Evolutionary conservation across 805 yeast species (phyloP), one percentile per base, ranked within the genome.

Genomic region (Saccharomycopsis fodiens): DNA sequence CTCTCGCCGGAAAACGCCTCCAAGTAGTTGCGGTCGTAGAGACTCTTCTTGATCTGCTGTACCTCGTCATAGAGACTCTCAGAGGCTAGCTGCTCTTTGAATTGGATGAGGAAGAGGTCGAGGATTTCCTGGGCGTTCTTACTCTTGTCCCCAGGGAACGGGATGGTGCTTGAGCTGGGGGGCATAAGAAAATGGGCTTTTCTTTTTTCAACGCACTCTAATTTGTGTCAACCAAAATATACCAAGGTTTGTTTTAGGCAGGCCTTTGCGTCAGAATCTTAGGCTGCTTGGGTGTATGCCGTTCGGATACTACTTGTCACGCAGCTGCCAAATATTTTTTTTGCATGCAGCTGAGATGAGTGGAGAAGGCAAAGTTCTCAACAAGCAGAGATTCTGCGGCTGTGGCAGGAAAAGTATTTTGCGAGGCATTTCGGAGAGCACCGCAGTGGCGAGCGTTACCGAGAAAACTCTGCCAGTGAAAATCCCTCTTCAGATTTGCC

Each of bases 1-100:
- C 82, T 79, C 39, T 67, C 71, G 42, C 73, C 79, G 42, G 66
- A 63, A 59, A 88, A 87, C 1, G 96, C 96, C 8, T 67, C 64
- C 3, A 70, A 46, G 58, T 85, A 87, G 50, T 86, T 79, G 54
- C 96, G 65, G 42, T 85, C 74, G 59, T 66, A 87, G 16, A 87
- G 65, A 47, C 77, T 75, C 1, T 78, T 70, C 56, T 87, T 87
- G 20, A 87, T 94, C 1, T 55, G 52, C 58, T 88, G 96, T 21
- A 87, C 73, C 41, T 68, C 65, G 1, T 55, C 62, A 2, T 65
- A 60, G 8, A 61, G 46, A 22, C 45, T 50, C 2, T 57, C 55
- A 4, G 12, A 16, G 2, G 45, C 42, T 17, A 49, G 35, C n/a
- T 49, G 47, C 2, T 21, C 19, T 13, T 39, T 10, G 29, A 42